Base-by-base conservation (phyloP, 441 rosid genomes). In the Lepidium campestre region DNA sequence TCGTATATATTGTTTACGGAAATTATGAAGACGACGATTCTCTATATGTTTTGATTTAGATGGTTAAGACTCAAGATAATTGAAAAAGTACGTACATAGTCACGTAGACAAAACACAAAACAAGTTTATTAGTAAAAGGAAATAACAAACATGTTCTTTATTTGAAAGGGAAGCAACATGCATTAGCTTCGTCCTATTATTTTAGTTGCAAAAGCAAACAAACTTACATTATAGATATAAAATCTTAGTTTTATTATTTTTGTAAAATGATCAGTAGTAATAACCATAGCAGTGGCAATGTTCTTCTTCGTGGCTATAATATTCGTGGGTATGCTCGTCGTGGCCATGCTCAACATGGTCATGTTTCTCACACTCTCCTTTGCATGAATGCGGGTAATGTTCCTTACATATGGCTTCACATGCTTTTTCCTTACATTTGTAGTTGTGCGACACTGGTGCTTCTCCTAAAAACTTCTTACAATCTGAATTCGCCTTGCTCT, bases 291-390 rank as follows among this genome's bases (percentile, higher is more conserved):
- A 68, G 35, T 68, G 65, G 52, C 72, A 68, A 19, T 58, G 59
- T 17, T 27, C 32, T 19, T 68, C 25, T n/a, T 39, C 0, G 42
- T 68, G 65, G 52, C 72, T 57, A 19, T n/a, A n/a, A n/a, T n/a
- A n/a, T n/a, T 39, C 0, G 42, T 68, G 65, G 52, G 65, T 57
- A 19, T 68, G 59, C 23, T 68, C 34, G 18, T 39, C 0, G 10
- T 29, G 34, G 34, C 34, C 34, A 29, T 29, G 10, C 7, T 29
- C 8, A 4, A 48, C 17, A 3, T 48, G 0, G 50, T 7, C 25
- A 68, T 58, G 65, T 34, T 2, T 3, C 58, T 68, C 65, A 58
- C 72, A 68, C 58, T 37, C 72, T 48, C 65, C 72, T 57, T 39
- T 39, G 10, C 72, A 68, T 34, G 72, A 37, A 10, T 29, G 1